Evolutionary conservation across 2,329 filamentous ascomycete genomes (phyloP).

Genomic region (Trichoderma atrobrunneum): DNA sequence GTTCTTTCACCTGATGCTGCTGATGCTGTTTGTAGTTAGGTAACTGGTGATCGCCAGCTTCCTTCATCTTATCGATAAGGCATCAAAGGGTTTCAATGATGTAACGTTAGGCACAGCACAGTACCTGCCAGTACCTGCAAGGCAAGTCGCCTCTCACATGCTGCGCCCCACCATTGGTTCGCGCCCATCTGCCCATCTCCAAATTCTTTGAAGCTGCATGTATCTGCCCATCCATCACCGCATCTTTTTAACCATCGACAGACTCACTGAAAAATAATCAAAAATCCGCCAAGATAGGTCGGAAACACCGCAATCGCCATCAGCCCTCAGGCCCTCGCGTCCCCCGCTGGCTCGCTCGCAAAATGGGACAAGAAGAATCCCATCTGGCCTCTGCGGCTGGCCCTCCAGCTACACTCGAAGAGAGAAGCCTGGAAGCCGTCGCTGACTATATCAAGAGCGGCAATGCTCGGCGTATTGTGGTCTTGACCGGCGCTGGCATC

Average conservation of each 20-base stretch:
- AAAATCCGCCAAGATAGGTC: slow-evolving; percentile 38
- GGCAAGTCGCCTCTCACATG: slow-evolving; percentile 9
- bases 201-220: not conserved
- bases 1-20: not conserved
- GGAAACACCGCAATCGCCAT: slow-evolving; percentile 37
- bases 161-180: slow-evolving; percentile 10
- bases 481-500: slow-evolving; percentile 90
- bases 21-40: not conserved
- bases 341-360: slow-evolving; percentile 40
- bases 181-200: not conserved
- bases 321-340: slow-evolving; percentile 32
- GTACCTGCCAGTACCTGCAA: not conserved
- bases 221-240: not conserved
- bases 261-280: not conserved
- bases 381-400: slow-evolving; percentile 60
- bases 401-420: slow-evolving; percentile 61
- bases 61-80: slow-evolving; percentile 21
- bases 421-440: slow-evolving; percentile 68
- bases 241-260: not conserved
- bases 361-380: slow-evolving; percentile 86
- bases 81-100: slow-evolving; percentile 6
- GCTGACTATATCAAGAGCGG: slow-evolving; percentile 77
- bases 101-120: slow-evolving; percentile 1
- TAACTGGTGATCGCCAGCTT: not conserved
- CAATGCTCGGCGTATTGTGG: slow-evolving; percentile 67